Evolutionary conservation across 495 filamentous ascomycete species (phyloP).

Genomic region (Chaetomium fimeti): DNA sequence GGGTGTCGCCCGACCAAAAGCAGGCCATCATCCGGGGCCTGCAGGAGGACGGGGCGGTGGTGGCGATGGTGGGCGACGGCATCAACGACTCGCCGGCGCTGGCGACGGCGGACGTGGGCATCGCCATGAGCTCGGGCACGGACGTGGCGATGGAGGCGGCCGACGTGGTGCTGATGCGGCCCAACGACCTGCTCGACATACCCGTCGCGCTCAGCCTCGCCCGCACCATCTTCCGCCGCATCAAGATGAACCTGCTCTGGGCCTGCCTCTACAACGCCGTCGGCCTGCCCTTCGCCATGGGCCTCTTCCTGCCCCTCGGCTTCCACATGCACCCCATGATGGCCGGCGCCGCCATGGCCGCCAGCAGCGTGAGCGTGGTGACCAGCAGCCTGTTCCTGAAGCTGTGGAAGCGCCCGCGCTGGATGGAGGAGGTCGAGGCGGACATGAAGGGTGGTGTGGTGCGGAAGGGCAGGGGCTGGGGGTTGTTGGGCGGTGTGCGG

Average conservation of each 20-base stretch:
- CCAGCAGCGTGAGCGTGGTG: conserved; percentile 85
- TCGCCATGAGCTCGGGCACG: conserved; percentile 87
- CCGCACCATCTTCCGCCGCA: conserved; percentile 81
- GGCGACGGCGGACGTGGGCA: conserved; percentile 87
- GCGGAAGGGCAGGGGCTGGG: conserved; percentile 48
- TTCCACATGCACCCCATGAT: conserved; percentile 90
- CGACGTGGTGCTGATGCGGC: conserved; percentile 91
- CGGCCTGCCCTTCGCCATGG: conserved; percentile 96
- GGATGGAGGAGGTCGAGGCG: conserved; percentile 71
- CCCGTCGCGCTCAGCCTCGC: conserved; percentile 81
- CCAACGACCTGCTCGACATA: conserved; percentile 86
- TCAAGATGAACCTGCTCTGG: conserved; percentile 91
- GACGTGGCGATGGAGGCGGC: conserved; percentile 99
- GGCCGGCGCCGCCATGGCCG: conserved; percentile 92
- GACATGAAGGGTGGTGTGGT: conserved; percentile 44
- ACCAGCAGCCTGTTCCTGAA: conserved; percentile 78
- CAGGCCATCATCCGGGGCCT: conserved; percentile 76
- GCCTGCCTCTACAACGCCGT: conserved; percentile 90
- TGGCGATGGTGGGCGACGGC: conserved; percentile 98
- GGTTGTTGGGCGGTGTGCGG: conserved; percentile 39
- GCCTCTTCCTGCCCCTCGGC: conserved; percentile 84
- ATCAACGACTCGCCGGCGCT: conserved; percentile 98
- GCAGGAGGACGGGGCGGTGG: conserved; percentile 66
- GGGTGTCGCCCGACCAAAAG: conserved; percentile 83
- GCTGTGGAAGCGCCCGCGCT: conserved; percentile 79